Conservation (phyloP, 202 grass and related monocot genomes). For the Carex sylvatica region DNA sequence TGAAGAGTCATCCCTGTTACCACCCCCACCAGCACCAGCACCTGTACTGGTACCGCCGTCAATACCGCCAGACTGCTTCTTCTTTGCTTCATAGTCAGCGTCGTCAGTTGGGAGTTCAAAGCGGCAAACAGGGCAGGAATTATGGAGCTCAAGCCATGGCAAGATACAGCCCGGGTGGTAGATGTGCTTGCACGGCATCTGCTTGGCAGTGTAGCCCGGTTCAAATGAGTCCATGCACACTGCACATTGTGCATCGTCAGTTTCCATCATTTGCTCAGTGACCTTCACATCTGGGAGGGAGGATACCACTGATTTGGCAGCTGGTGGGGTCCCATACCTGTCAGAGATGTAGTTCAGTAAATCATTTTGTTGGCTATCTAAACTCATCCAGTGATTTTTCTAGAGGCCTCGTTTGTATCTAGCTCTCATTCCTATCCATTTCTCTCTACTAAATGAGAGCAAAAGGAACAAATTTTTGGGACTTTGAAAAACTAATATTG, state of each 20-base stretch:
- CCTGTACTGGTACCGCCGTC: conserved; percentile 4
- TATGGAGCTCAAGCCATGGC: conserved; percentile 91
- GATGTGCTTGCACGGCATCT: conserved; percentile 94
- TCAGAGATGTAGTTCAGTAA: background rate
- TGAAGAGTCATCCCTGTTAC: conserved; percentile 26
- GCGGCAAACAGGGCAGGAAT: conserved; percentile 91
- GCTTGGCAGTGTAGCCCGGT: conserved; percentile 60
- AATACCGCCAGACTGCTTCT: conserved; percentile 15
- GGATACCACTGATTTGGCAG: conserved; percentile 53
- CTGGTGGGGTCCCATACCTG: conserved; percentile 72
- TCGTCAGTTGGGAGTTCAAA: conserved; percentile 92
- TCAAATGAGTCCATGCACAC: conserved; percentile 90
- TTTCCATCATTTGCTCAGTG: conserved; percentile 47
- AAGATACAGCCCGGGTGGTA: conserved; percentile 77
- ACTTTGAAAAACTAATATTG: background rate
- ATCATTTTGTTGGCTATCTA: background rate
- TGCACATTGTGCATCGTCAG: conserved; percentile 65
- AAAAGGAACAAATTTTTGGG: background rate
- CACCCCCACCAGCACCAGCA: conserved; percentile 27
- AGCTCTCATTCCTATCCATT: background rate
- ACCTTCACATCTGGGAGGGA: conserved; percentile 65
- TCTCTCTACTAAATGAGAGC: background rate
- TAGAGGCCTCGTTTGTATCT: background rate
- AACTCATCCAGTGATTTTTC: background rate
- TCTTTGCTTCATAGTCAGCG: conserved; percentile 64